Evolutionary conservation across 495 filamentous ascomycete genomes (phyloP).

Genomic region (Podospora comata): DNA sequence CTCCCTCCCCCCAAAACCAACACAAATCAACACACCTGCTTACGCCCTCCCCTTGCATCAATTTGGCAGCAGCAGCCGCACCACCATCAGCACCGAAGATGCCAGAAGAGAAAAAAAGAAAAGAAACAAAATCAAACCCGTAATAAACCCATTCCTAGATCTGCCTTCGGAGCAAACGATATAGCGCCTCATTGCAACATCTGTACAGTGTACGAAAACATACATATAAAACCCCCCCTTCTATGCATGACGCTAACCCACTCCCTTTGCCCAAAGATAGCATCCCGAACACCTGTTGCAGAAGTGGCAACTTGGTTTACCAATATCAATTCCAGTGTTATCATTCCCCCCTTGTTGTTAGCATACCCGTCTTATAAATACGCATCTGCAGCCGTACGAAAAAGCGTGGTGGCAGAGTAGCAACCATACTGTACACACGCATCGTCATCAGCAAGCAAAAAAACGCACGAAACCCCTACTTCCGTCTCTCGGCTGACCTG

Average conservation of each 20-base stretch:
- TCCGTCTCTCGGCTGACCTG: not conserved
- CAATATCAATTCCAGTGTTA: not conserved
- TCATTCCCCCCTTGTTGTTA: not conserved
- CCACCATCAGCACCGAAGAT: not conserved
- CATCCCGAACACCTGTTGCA: not conserved
- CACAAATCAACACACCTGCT: not conserved
- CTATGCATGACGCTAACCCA: constrained; percentile 8
- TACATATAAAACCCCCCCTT: not conserved
- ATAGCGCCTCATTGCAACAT: too few species aligned
- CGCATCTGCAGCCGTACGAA: not conserved
- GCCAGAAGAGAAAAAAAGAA: not conserved
- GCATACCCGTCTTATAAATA: not conserved
- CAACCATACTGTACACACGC: not conserved
- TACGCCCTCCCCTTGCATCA: constrained; percentile 2
- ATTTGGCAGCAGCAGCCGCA: not conserved
- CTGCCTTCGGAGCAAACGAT: too few species aligned
- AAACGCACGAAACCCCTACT: not conserved
- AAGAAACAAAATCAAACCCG: too few species aligned
- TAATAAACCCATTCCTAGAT: too few species aligned
- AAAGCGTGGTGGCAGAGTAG: not conserved
- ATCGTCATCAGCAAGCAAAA: not conserved
- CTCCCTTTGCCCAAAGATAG: not conserved
- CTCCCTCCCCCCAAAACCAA: not conserved
- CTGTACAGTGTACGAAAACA: not conserved
- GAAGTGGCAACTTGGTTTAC: not conserved